phyloP scores from a whole-genome alignment of 192 early-diverging fungal genomes.

The Backusella liffmaniae region DNA sequence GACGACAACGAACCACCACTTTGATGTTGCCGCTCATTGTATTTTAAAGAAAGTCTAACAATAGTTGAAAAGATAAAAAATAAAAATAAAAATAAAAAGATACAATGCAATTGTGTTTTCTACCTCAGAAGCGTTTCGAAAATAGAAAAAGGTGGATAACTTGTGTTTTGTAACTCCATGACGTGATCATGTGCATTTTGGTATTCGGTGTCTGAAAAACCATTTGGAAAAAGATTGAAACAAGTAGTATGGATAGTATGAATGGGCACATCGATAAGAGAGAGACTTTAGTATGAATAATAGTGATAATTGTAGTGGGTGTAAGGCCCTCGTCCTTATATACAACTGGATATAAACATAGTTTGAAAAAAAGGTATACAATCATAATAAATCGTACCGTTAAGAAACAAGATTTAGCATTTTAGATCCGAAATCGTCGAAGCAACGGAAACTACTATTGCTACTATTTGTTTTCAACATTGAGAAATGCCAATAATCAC shows the following conservation, averaged over 20 bases:
- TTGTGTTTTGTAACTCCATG: neutral
- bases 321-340: too few species aligned
- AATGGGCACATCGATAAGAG: neutral
- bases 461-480: neutral
- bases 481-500: neutral
- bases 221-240: neutral
- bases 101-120: neutral
- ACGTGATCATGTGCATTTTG: neutral
- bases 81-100: neutral
- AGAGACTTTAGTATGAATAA: neutral
- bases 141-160: neutral
- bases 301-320: neutral
- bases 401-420: neutral
- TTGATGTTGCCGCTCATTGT: constrained; percentile 51
- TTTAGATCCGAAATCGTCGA: neutral
- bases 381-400: neutral
- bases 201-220: neutral
- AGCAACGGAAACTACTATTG: neutral
- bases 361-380: neutral
- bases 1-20: constrained; percentile 79
- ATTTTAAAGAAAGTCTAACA: neutral
- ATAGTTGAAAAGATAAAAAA: neutral
- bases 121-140: neutral
- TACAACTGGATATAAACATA: too few species aligned
- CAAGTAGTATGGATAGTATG: neutral